These are phyloP conservation scores for Tuber magnatum DNA, from an alignment of 495 filamentous ascomycete genomes.

Conservation along the genomic window DNA sequence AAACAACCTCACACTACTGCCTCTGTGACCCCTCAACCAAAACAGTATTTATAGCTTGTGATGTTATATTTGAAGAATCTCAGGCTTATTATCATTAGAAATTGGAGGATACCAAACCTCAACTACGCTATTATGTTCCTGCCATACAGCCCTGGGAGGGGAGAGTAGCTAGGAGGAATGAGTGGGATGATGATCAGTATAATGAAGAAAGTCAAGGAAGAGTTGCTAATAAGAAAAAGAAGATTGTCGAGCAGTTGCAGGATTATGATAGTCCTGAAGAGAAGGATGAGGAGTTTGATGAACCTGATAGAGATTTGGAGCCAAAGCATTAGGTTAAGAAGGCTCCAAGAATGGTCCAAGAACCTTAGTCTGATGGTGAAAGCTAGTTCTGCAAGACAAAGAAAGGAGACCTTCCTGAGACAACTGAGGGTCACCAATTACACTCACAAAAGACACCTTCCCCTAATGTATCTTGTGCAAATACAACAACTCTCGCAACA, in stretches of 20 bases:
- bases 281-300: too few species aligned
- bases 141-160: not conserved
- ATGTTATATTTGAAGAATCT: conserved; percentile 7
- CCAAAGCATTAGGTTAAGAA: too few species aligned
- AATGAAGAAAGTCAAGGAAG: not conserved
- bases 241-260: not conserved
- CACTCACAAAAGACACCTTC: too few species aligned
- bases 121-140: not conserved
- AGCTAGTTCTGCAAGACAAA: too few species aligned
- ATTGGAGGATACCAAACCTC: not conserved
- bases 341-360: too few species aligned
- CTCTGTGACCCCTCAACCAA: conserved; percentile 1
- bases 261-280: too few species aligned
- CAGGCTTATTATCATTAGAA: not conserved
- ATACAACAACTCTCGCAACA: not conserved
- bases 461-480: not conserved
- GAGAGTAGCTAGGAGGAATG: not conserved
- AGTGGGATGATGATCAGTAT: not conserved
- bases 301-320: too few species aligned
- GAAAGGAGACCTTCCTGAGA: not conserved
- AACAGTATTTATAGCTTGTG: not conserved
- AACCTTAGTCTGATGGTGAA: too few species aligned
- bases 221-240: not conserved
- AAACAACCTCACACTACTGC: not conserved
- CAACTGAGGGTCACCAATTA: too few species aligned